These are phyloP conservation scores for Cryphonectria carpinicola DNA, from an alignment of 2,329 filamentous ascomycete genomes.

Conservation along the genomic window DNA sequence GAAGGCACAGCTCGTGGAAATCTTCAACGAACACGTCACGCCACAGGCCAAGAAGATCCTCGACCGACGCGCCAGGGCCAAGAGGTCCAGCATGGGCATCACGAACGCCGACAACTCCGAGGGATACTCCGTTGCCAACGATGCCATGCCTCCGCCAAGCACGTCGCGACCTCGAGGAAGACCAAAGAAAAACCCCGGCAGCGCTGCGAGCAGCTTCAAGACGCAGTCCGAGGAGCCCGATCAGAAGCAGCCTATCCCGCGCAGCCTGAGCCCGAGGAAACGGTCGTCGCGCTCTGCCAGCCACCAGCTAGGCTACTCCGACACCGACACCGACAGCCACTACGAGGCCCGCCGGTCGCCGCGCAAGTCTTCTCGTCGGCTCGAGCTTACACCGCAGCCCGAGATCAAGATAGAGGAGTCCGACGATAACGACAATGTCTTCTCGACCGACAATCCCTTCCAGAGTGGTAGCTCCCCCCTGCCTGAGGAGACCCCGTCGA, in stretches of 20 bases:
- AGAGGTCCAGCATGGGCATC: conserved; percentile 87
- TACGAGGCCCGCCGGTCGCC: conserved; percentile 24
- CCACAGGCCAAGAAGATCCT: conserved; percentile 80
- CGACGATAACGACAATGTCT: conserved; percentile 66
- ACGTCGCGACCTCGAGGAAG: conserved; percentile 36
- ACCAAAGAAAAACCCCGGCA: conserved; percentile 57
- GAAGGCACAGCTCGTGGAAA: conserved; percentile 82
- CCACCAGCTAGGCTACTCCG: conserved; percentile 56
- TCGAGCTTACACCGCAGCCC: conserved; percentile 44
- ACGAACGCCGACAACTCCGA: conserved; percentile 68
- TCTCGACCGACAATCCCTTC: conserved; percentile 90
- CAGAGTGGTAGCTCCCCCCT: conserved; percentile 80
- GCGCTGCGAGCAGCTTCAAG: conserved; percentile 57
- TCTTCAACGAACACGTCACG: conserved; percentile 79
- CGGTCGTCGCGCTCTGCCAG: conserved; percentile 58
- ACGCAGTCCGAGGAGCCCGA: conserved; percentile 55
- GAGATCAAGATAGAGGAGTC: conserved; percentile 58
- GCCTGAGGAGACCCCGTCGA: conserved; percentile 51
- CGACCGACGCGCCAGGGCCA: conserved; percentile 74
- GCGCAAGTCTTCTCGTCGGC: conserved; percentile 24
- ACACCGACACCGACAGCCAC: conserved; percentile 52
- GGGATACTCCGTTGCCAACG: conserved; percentile 63
- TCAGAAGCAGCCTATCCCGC: conserved; percentile 36
- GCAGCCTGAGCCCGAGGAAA: conserved; percentile 55
- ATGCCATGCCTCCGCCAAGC: conserved; percentile 56